Evolutionary conservation across 1,284 basidiomycete species (phyloP).

Genomic region (Cutaneotrichosporon cutaneum): DNA sequence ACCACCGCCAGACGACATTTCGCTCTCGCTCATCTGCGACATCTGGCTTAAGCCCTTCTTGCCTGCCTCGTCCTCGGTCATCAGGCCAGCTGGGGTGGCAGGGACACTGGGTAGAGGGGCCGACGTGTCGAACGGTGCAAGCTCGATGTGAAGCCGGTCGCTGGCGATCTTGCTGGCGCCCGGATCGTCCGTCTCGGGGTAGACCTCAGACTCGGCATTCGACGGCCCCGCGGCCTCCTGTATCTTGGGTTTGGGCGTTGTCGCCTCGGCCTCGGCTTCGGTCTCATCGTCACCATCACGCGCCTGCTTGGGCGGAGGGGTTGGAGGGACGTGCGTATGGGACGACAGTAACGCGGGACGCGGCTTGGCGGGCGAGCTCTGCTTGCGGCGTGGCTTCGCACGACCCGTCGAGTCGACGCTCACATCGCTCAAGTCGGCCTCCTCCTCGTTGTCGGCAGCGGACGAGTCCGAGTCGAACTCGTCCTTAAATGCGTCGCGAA

Average conservation of each 20-base stretch:
- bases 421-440: constrained; percentile 33
- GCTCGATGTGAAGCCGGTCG: constrained; percentile 50
- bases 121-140: constrained; percentile 52
- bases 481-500: constrained; percentile 88
- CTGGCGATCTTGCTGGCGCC: constrained; percentile 10
- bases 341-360: neutral
- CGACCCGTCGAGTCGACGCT: constrained; percentile 38
- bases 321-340: neutral
- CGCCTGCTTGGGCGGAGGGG: constrained; percentile 3
- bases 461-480: constrained; percentile 71
- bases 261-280: neutral
- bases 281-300: neutral
- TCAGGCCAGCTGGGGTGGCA: constrained; percentile 23
- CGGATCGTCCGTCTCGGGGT: neutral
- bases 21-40: constrained; percentile 54
- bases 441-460: constrained; percentile 77
- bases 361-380: constrained; percentile 17
- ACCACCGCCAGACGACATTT: constrained; percentile 56
- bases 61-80: constrained; percentile 36
- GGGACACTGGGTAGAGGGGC: constrained; percentile 52
- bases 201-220: neutral
- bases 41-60: constrained; percentile 32
- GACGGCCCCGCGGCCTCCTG: neutral
- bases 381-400: constrained; percentile 25
- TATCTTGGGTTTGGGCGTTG: neutral